These are phyloP conservation scores for Vinca major DNA, from an alignment of 305 asterid genomes.

Conservation along the genomic window DNA sequence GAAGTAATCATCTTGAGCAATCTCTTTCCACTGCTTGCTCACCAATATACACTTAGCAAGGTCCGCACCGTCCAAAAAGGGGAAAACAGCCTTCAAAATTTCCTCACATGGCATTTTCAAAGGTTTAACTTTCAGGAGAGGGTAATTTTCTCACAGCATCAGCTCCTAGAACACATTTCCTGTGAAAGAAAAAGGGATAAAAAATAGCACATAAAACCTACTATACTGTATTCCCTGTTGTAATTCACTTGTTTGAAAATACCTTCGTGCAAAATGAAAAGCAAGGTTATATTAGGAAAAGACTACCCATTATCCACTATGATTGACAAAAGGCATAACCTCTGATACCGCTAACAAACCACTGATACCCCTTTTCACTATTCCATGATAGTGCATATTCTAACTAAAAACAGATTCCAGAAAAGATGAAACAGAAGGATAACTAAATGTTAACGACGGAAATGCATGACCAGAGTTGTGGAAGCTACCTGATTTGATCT, in stretches of 20 bases:
- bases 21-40: constrained; percentile 65
- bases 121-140: background rate
- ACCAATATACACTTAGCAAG: constrained; percentile 69
- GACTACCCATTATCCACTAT: background rate
- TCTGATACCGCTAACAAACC: background rate
- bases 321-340: background rate
- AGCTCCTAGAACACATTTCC: background rate
- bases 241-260: background rate
- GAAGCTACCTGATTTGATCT: background rate
- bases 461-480: background rate
- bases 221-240: background rate
- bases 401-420: background rate
- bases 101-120: constrained; percentile 49
- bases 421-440: background rate
- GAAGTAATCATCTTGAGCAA: constrained; percentile 69
- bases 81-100: constrained; percentile 77
- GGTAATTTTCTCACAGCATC: background rate
- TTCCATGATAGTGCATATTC: background rate
- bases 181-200: background rate
- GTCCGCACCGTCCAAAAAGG: constrained; percentile 68
- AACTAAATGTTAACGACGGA: background rate
- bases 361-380: background rate
- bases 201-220: background rate
- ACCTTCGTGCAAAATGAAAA: no score
- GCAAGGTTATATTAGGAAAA: background rate